Evolutionary conservation across 306 rosid species (phyloP).

Genomic region (Fragaria vesca): DNA sequence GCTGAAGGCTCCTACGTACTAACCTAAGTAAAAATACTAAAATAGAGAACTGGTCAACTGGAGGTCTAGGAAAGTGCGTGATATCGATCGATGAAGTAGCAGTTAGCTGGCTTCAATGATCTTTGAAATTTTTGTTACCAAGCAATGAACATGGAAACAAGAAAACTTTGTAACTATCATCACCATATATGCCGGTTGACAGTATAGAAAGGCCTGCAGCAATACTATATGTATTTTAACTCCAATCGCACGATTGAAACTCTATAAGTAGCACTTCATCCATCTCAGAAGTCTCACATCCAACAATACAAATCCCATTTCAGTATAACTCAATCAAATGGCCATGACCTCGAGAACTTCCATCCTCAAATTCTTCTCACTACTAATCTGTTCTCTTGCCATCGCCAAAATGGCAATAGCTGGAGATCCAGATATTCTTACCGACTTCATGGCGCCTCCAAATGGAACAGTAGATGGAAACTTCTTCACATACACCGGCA

Average conservation of each 20-base stretch:
- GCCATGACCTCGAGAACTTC: conserved; percentile 9
- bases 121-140: not conserved
- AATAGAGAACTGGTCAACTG: no score
- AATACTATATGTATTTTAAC: not conserved
- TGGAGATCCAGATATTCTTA: conserved; percentile 41
- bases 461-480: conserved; percentile 18
- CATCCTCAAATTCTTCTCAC: conserved; percentile 19
- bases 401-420: conserved; percentile 26
- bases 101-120: not conserved
- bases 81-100: not conserved
- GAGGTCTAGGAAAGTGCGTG: not conserved
- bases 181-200: not conserved
- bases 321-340: not conserved
- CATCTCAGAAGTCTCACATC: not conserved
- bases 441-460: conserved; percentile 36
- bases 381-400: conserved; percentile 19
- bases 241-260: not conserved
- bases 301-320: not conserved
- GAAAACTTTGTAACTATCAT: not conserved
- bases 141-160: not conserved
- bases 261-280: not conserved
- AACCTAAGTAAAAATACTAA: no score
- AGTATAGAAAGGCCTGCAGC: not conserved
- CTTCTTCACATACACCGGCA: conserved; percentile 34
- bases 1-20: no score